Percentiles rank a stretch among this genome's conserved stretches.
These are phyloP conservation scores for Cardamine resedifolia DNA, from an alignment of 345 rosid species.

Conservation along the genomic window DNA sequence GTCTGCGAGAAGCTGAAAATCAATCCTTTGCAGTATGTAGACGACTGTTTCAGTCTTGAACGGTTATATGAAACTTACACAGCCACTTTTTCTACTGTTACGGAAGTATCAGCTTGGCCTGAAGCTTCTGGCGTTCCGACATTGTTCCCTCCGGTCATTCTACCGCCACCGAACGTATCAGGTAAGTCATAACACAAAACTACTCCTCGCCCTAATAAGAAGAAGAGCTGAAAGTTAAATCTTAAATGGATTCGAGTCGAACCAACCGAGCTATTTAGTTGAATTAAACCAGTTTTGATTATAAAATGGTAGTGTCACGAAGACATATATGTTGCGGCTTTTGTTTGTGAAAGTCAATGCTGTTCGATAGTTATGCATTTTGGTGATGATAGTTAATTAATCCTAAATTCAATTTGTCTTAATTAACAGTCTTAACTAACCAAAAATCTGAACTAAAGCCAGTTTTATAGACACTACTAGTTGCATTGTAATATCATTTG, in stretches of 20 bases:
- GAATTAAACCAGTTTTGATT: no score
- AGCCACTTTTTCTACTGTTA: not conserved
- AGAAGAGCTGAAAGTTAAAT: not conserved
- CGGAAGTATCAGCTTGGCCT: conserved; percentile 1
- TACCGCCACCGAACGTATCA: no score
- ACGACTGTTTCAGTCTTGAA: not conserved
- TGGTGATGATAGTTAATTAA: no score
- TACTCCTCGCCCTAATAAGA: not conserved
- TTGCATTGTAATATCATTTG: no score
- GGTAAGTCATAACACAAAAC: not conserved
- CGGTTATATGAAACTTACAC: conserved; percentile 1
- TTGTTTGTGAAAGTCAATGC: no score
- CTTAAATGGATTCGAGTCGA: not conserved
- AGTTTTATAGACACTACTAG: no score
- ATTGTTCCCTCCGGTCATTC: conserved; percentile 12
- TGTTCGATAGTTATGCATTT: no score
- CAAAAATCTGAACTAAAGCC: no score
- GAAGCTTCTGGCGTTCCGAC: conserved; percentile 18
- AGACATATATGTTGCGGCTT: no score
- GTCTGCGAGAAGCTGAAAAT: conserved; percentile 17
- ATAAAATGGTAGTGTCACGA: no score
- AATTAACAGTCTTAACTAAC: no score
- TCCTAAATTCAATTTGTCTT: no score
- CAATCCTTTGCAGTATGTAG: conserved; percentile 27
- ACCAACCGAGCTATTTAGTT: not conserved